A percentile compares a stretch with the other conserved stretches of the same genome.
Evolutionary conservation across 208 protist genomes (phyloP).

Genomic region (Cochliopodium minus): DNA sequence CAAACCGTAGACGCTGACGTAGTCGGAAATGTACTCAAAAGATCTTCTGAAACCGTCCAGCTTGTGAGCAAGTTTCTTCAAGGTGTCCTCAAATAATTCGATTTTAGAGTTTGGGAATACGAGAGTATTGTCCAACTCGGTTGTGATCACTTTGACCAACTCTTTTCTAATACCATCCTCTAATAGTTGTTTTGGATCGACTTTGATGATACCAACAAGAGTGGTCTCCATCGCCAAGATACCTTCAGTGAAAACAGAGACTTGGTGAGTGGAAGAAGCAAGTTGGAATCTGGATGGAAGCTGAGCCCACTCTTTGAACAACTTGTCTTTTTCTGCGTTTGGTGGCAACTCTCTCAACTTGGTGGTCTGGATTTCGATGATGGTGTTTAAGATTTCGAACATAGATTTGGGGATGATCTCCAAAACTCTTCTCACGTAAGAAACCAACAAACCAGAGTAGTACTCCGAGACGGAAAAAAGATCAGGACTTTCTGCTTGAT

Average conservation of each 20-base stretch:
- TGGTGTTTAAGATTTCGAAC: constrained; percentile 73
- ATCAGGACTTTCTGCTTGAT: constrained; percentile 50
- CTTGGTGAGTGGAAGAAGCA: constrained; percentile 52
- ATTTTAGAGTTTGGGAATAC: constrained; percentile 28
- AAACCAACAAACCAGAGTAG: constrained; percentile 67
- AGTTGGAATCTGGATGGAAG: constrained; percentile 60
- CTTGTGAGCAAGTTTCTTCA: constrained; percentile 43
- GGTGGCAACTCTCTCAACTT: constrained; percentile 49
- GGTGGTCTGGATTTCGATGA: constrained; percentile 72
- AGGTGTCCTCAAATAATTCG: constrained; percentile 45
- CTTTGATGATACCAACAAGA: constrained; percentile 79
- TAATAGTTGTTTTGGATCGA: constrained; percentile 81
- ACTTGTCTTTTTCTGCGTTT: constrained; percentile 36
- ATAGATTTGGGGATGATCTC: constrained; percentile 82
- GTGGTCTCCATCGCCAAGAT: constrained; percentile 91
- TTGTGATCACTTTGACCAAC: constrained; percentile 54
- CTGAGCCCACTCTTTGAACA: constrained; percentile 65
- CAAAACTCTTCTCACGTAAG: constrained; percentile 72
- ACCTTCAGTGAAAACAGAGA: constrained; percentile 78
- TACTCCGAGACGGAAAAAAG: constrained; percentile 68
- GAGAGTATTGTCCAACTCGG: constrained; percentile 45
- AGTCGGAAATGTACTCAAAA: constrained; percentile 92
- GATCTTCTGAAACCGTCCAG: constrained; percentile 67
- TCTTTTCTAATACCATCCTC: constrained; percentile 88
- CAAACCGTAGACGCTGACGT: constrained; percentile 84